These are phyloP conservation scores for Babesia ovis DNA, from an alignment of 169 alveolate species.

Conservation along the genomic window DNA sequence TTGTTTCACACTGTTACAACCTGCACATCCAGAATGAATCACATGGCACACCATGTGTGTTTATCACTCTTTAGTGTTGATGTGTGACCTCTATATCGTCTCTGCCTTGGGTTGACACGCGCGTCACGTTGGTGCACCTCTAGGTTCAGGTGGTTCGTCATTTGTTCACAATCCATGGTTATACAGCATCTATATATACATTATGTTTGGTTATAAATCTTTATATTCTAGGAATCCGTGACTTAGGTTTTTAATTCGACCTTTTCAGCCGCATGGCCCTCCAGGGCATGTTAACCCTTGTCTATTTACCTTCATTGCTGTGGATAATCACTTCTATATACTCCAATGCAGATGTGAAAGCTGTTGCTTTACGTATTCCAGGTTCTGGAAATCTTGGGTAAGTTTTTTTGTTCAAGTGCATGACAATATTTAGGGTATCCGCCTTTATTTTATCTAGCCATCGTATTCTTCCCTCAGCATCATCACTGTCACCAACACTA, in stretches of 20 bases:
- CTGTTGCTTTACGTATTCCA: background rate
- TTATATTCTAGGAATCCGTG: background rate
- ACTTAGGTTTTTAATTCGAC: background rate
- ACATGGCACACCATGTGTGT: background rate
- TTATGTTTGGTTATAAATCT: background rate
- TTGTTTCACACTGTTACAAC: background rate
- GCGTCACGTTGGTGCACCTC: conserved; percentile 28
- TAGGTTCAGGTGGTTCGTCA: background rate
- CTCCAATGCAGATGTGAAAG: background rate
- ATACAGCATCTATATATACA: background rate
- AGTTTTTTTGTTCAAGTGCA: background rate
- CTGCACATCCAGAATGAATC: background rate
- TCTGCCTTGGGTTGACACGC: background rate
- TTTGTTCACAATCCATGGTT: no score
- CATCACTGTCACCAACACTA: no score
- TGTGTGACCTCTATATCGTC: conserved; percentile 4
- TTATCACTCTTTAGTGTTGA: background rate
- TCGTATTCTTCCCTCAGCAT: no score
- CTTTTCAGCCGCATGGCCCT: background rate
- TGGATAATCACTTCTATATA: background rate
- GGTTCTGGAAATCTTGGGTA: background rate
- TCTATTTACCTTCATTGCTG: background rate
- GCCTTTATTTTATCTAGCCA: background rate
- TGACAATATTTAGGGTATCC: background rate
- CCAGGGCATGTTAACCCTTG: background rate